Percentiles rank a stretch among this genome's conserved stretches.
These are phyloP conservation scores for Pachyrhizus erosus DNA, from an alignment of 306 rosid species.

Conservation along the genomic window DNA sequence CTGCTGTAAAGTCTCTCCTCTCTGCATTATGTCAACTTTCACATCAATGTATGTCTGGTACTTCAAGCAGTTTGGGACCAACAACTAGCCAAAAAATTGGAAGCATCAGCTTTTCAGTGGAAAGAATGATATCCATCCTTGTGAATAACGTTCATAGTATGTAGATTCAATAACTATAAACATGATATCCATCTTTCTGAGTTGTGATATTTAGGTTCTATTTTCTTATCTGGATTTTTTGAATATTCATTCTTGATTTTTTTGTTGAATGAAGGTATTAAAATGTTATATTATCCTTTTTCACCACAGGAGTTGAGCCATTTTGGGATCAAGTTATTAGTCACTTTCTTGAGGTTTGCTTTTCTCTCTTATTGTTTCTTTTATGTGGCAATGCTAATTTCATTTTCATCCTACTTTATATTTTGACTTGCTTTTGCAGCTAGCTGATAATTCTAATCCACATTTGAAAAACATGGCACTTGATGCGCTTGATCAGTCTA, in stretches of 20 bases:
- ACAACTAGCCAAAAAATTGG: slow-evolving; percentile 83
- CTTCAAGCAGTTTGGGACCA: slow-evolving; percentile 72
- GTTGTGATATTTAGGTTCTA: too few species aligned
- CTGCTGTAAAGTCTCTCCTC: slow-evolving; percentile 92
- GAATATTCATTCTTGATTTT: slow-evolving; percentile 22
- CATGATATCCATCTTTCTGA: too few species aligned
- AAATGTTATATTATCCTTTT: slow-evolving; percentile 27
- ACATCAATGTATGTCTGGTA: slow-evolving; percentile 70
- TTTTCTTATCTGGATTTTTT: slow-evolving; percentile 9
- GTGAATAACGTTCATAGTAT: slow-evolving; percentile 93
- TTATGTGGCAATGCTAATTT: slow-evolving; percentile 29
- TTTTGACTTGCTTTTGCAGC: slow-evolving; percentile 62
- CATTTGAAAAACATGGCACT: slow-evolving; percentile 89
- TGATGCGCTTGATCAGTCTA: slow-evolving; percentile 90
- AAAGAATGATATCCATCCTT: slow-evolving; percentile 92
- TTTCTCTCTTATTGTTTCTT: slow-evolving; percentile 32
- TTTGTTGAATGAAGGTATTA: slow-evolving; percentile 13
- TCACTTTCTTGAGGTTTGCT: slow-evolving; percentile 88
- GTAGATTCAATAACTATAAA: slow-evolving; percentile 49
- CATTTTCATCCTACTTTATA: slow-evolving; percentile 43
- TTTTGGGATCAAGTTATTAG: slow-evolving; percentile 92
- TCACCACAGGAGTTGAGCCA: slow-evolving; percentile 82
- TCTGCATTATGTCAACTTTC: slow-evolving; percentile 93
- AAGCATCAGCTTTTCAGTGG: slow-evolving; percentile 90
- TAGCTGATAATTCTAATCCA: slow-evolving; percentile 83